Conservation (phyloP, 139 green algal species). For the Yamagishiella unicocca region DNA sequence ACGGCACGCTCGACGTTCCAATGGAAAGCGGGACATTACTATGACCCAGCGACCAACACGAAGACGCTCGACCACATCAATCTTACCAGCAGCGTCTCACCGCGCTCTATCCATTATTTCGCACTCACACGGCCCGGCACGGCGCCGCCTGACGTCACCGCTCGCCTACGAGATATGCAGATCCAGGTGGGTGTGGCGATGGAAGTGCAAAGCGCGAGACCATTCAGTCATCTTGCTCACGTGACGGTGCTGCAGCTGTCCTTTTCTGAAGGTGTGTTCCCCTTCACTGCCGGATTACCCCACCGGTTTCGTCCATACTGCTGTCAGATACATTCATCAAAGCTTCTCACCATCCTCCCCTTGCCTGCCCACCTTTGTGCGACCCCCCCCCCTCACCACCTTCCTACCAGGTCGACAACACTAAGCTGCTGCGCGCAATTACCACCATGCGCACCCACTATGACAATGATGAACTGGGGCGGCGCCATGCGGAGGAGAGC, state of each 20-base stretch:
- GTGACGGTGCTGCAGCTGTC: too few relatives aligned
- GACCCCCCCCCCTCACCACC: too few relatives aligned
- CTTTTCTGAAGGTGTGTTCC: too few relatives aligned
- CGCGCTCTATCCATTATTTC: conserved; percentile 46
- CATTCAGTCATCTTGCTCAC: too few relatives aligned
- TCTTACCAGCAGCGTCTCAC: conserved; percentile 30
- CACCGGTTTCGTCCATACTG: too few relatives aligned
- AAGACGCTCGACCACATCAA: conserved; percentile 60
- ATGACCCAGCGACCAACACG: conserved; percentile 32
- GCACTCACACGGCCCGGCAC: background rate
- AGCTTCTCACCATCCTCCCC: too few relatives aligned
- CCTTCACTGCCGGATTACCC: too few relatives aligned
- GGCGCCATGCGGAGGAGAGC: conserved; percentile 23
- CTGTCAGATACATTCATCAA: too few relatives aligned
- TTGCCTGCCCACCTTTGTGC: too few relatives aligned
- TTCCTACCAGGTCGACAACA: conserved; percentile 41
- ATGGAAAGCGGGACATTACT: conserved; percentile 42
- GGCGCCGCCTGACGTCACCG: conserved; percentile 4
- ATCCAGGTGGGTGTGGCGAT: conserved; percentile 36
- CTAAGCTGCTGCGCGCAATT: conserved; percentile 53
- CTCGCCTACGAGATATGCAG: conserved; percentile 39
- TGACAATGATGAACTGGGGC: conserved; percentile 24
- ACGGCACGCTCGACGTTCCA: conserved; percentile 53
- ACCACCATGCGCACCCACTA: conserved; percentile 32
- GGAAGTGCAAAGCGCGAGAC: too few relatives aligned